These are phyloP conservation scores for Amphicarpaea edgeworthii DNA, from an alignment of 306 rosid genomes.

Conservation along the genomic window DNA sequence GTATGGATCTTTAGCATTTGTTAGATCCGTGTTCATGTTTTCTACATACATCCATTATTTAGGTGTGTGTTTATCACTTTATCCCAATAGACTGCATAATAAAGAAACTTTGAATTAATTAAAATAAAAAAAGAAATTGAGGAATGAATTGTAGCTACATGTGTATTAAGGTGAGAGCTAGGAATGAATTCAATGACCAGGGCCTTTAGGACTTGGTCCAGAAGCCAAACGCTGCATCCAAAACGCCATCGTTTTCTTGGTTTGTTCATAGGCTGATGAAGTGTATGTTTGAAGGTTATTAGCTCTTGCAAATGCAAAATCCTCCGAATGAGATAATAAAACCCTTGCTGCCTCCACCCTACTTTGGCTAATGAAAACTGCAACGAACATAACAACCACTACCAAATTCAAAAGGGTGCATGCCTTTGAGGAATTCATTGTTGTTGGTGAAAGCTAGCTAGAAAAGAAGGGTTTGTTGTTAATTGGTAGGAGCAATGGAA, in stretches of 20 bases:
- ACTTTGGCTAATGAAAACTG: constrained; percentile 17
- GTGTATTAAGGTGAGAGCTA: background rate
- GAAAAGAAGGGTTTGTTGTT: constrained; percentile 2
- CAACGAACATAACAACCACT: constrained; percentile 31
- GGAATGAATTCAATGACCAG: constrained; percentile 60
- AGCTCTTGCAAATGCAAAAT: constrained; percentile 43
- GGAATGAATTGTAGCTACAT: no score
- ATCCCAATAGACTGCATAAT: no score
- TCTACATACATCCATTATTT: background rate
- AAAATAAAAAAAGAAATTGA: no score
- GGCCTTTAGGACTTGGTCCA: constrained; percentile 68
- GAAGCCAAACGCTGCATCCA: constrained; percentile 64
- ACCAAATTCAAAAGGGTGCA: constrained; percentile 42
- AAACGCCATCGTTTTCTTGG: constrained; percentile 49
- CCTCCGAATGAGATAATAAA: constrained; percentile 33
- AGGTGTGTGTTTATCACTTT: no score
- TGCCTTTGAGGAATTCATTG: constrained; percentile 37
- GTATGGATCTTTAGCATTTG: constrained; percentile 35
- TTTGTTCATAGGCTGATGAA: constrained; percentile 35
- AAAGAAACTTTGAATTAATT: no score
- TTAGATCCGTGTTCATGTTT: background rate
- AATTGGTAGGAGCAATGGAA: background rate
- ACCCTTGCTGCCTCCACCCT: constrained; percentile 55
- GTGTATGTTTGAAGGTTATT: constrained; percentile 43
- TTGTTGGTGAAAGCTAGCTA: constrained; percentile 9